Base-by-base conservation (phyloP, 495 filamentous ascomycete genomes). In the Xylaria grammica region DNA sequence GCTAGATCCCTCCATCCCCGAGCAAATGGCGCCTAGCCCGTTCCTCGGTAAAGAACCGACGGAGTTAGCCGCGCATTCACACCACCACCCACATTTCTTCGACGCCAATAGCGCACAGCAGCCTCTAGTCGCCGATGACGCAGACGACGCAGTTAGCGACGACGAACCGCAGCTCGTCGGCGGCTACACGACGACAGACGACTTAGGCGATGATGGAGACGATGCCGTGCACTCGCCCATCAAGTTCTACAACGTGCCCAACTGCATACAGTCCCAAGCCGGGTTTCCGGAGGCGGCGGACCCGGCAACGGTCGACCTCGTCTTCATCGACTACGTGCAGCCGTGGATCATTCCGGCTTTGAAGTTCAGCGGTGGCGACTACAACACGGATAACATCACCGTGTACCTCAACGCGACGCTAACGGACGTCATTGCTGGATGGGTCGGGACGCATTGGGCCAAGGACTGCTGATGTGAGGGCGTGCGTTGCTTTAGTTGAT, bases 251-350 rank as follows among this genome's bases (percentile, higher is more conserved):
- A 71, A 75, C 4, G 85, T 95, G 13, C 94, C 94, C 1, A 97
- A 96, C 71, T 90, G 88, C 72, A 86, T 98, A 64, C 90, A 92
- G 69, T 73, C 87, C 1, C 72, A 88, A 50, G 80, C 90, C 36
- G 78, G 71, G 1, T 87, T 91, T 62, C 77, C 85, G 1, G 72
- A 74, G 5, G 71, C 70, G 20, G 60, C 55, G 1, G 78, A 83
- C 15, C 91, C 94, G 0, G 84, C 88, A 68, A 89, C 67, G 0
- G 90, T 98, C 1, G 94, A 97, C 72, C 67, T 99, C 4, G 88
- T 97, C 24, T 99, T 95, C 73, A 82, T 94, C 50, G 93, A 96
- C 68, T 99, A 97, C 67, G 89, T 98, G 53, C 84, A 96, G 75
- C 84, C 84, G 40, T 92, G 89, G 82, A 79, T 97, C 53, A 70